Evolutionary conservation across 352 stramenopile genomes (phyloP).

Genomic region (Blastocystis sp.): DNA sequence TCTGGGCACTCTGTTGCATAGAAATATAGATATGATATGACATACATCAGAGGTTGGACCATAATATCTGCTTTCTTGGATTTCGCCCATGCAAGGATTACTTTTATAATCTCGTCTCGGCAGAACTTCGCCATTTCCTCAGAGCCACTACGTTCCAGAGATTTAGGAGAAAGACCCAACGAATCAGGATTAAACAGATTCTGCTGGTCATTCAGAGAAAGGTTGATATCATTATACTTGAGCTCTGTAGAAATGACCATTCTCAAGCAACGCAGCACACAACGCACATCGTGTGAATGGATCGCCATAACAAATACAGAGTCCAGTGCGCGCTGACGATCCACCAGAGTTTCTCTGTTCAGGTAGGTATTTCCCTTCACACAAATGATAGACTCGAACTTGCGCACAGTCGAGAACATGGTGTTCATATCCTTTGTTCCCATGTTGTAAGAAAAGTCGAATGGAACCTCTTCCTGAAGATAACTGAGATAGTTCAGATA

Average conservation of each 20-base stretch:
- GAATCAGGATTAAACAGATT: conserved; percentile 78
- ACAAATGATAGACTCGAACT: conserved; percentile 32
- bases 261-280: conserved; percentile 3
- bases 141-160: conserved; percentile 68
- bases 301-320: not conserved
- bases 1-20: conserved; percentile 14
- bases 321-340: not conserved
- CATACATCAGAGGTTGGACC: not conserved
- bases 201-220: not conserved
- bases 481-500: not conserved
- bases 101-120: conserved; percentile 92
- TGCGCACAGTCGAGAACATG: not conserved
- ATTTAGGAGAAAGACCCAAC: conserved; percentile 77
- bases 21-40: not conserved
- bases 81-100: conserved; percentile 84
- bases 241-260: not conserved
- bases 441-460: conserved; percentile 43
- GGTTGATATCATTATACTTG: conserved; percentile 23
- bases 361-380: conserved; percentile 19
- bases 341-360: not conserved
- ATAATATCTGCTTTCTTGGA: conserved; percentile 81
- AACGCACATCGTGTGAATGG: not conserved
- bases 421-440: not conserved
- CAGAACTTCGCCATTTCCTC: conserved; percentile 72
- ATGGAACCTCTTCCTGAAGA: not conserved